Conservation (phyloP, 352 stramenopile species). For the Phytophthora uliginosa region DNA sequence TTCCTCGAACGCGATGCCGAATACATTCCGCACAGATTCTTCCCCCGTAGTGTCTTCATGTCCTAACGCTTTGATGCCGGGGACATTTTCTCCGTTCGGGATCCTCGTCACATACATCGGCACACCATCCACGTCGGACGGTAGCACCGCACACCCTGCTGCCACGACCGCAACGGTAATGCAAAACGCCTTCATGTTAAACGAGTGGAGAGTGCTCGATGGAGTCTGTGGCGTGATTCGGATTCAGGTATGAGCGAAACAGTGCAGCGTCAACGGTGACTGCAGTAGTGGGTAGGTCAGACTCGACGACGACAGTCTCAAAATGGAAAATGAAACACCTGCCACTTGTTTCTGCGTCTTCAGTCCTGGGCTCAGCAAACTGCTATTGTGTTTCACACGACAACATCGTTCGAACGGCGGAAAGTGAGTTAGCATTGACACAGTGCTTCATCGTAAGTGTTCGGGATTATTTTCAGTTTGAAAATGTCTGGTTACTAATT, state of each 20-base stretch:
- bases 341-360: not conserved
- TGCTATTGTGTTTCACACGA: too few relatives aligned
- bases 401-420: too few relatives aligned
- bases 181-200: slow-evolving; percentile 5
- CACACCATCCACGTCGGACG: slow-evolving; percentile 8
- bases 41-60: slow-evolving; percentile 37
- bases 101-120: slow-evolving; percentile 28
- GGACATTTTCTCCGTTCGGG: slow-evolving; percentile 44
- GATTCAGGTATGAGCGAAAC: slow-evolving; percentile 1
- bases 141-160: slow-evolving; percentile 1
- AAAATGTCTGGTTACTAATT: too few relatives aligned
- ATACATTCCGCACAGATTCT: slow-evolving; percentile 42
- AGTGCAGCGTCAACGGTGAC: not conserved
- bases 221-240: not conserved
- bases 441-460: too few relatives aligned
- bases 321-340: slow-evolving; percentile 22
- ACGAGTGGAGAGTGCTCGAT: not conserved
- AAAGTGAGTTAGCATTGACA: too few relatives aligned
- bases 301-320: slow-evolving; percentile 18
- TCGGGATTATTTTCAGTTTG: too few relatives aligned
- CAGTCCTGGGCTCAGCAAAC: not conserved
- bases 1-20: slow-evolving; percentile 55
- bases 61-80: slow-evolving; percentile 38
- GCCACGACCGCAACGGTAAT: not conserved
- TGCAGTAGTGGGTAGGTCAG: slow-evolving; percentile 9